Base-by-base conservation (phyloP, 2,329 filamentous ascomycete species). In the Colletotrichum eleusines region DNA sequence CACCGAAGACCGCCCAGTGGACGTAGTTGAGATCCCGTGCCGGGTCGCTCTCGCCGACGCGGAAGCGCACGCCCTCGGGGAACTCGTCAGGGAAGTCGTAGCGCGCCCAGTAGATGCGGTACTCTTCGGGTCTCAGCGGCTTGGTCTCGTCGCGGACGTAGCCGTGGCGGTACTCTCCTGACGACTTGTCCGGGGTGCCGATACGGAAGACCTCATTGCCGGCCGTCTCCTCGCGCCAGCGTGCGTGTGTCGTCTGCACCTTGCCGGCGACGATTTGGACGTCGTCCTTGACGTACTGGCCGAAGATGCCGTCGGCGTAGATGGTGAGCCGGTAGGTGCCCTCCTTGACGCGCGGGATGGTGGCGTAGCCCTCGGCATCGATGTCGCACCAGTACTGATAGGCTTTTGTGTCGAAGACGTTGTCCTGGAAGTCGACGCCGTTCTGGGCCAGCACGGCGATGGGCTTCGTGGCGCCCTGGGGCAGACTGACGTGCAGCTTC, bases 201-300 rank as follows among this genome's bases (percentile, higher is more conserved):
- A 91, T 86, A 26, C 89, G 84, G 85, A 87, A 91, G 65, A 92
- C 79, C 74, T 91, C 89, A 0, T 76, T 84, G 2, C 89, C 89
- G 0, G 85, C 82, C 0, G 82, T 84, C 73, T 91, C 89, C 57
- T 87, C 82, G 2, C 76, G 78, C 88, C 89, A 91, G 46, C 74
- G 78, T 0, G 82, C 81, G 26, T 78, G 76, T 4, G 79, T 81
- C 14, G 77, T 81, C 5, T 80, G 81, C 6, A 77, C 78, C 35
- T 81, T 76, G 2, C 83, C 83, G 0, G 84, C 80, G 6, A 76
- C 76, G 64, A 89, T 76, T 0, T 78, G 75, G 16, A 84, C 67
- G 40, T 81, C 78, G 67, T 91, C 89, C 71, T 87, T 83, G 1
- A 83, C 78, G 74, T 85, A 90, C 73, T 90, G 83, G 0, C 89